Evolutionary conservation across 768 basidiomycete species (phyloP).

Genomic region (Cantharellus anzutake): DNA sequence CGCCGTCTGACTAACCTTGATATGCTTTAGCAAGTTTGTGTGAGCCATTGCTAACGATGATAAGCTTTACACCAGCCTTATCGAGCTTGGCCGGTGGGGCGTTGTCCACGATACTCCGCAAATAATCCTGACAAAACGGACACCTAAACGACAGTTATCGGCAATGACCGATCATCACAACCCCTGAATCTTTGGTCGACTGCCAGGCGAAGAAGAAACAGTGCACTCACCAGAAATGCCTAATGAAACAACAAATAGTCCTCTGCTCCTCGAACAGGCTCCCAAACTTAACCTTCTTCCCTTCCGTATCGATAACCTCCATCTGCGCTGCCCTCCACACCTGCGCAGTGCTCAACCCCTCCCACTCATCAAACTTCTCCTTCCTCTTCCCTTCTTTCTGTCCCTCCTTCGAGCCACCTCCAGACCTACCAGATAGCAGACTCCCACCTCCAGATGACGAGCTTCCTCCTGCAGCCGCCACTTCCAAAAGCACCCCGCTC

Average conservation of each 20-base stretch:
- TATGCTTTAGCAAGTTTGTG: constrained; percentile 61
- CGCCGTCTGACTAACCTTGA: constrained; percentile 23
- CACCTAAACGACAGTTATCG: constrained; percentile 47
- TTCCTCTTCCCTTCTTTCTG: background rate
- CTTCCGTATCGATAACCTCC: constrained; percentile 27
- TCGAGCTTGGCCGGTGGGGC: constrained; percentile 29
- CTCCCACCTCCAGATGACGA: too few relatives aligned
- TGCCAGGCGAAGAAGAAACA: background rate
- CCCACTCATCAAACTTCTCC: constrained; percentile 2
- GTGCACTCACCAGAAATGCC: constrained; percentile 12
- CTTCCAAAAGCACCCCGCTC: too few relatives aligned
- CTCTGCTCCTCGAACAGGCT: constrained; percentile 29
- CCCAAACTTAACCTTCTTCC: constrained; percentile 32
- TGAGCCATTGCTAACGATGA: constrained; percentile 67
- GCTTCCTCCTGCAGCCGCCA: too few relatives aligned
- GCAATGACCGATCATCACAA: background rate
- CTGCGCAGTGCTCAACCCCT: constrained; percentile 4
- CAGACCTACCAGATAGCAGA: too few relatives aligned
- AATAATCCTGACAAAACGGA: constrained; percentile 73
- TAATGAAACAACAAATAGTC: constrained; percentile 44
- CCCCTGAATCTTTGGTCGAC: background rate
- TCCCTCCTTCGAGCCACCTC: background rate
- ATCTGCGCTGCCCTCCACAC: constrained; percentile 20
- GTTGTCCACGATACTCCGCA: constrained; percentile 40
- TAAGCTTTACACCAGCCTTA: constrained; percentile 33